Evolutionary conservation across 768 basidiomycete species (phyloP), one percentile per base, ranked within the genome.

Genomic region (Tricholomella constricta): DNA sequence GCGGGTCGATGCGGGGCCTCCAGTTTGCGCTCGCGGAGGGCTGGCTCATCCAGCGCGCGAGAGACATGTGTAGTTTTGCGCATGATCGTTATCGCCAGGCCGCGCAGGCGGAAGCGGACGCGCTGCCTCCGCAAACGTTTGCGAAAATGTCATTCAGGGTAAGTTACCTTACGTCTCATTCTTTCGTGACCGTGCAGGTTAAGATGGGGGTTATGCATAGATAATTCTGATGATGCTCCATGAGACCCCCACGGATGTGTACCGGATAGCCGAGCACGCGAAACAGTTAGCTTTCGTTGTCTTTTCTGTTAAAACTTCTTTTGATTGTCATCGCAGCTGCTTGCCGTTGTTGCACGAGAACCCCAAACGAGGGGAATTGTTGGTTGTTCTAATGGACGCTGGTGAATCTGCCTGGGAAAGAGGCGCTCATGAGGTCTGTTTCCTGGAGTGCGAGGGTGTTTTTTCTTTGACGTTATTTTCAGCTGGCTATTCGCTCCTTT

Each of bases 41-140:
- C 1, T 90, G 87, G 87, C 72, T 90, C 9, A 80, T 86, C 6
- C 84, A 86, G 52, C 73, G 84, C 44, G 87, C 85, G 4, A 72
- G 87, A 31, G 87, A 89, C 60, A 87, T 88, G 86, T 88, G 85
- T 66, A 84, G 80, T 60, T 88, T 88, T 66, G 74, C 84, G 3
- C 87, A 90, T 66, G 87, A 89, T 62, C 75, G 86, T 40, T 90
- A 88, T 67, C 78, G 86, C 8, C 86, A 88, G 66, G 87, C 87
- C 9, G 85, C 84, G 8, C 80, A 84, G 58, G 78, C 77, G 4
- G 85, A 87, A 64, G 81, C 77, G 0, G 74, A 77, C 35, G 67
- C 65, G 4, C 72, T 87, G 11, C 72, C 85, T 0, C 66, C 69
- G 46, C 77, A 78, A 14, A 65, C 72, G 1, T 69, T 81, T 40